Percentiles rank a stretch among this genome's conserved stretches.
Evolutionary conservation across 768 basidiomycete species (phyloP).

Genomic region (Astraeus odoratus): DNA sequence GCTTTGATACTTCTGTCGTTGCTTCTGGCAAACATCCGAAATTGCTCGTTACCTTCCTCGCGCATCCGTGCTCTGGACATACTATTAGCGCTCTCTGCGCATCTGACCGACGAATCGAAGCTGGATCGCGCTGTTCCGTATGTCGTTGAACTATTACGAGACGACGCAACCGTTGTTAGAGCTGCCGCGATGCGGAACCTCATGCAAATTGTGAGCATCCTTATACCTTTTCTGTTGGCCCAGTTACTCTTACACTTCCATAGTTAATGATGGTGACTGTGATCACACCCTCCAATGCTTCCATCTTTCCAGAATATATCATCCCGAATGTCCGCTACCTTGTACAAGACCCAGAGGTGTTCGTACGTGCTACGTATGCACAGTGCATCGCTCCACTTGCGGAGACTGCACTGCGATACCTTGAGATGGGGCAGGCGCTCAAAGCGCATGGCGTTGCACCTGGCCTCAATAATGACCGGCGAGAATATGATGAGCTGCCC

Average conservation of each 20-base stretch:
- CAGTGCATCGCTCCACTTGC: slow-evolving; percentile 82
- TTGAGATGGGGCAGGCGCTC: slow-evolving; percentile 91
- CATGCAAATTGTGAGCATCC: slow-evolving; percentile 67
- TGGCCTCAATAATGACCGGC: slow-evolving; percentile 36
- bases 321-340: slow-evolving; percentile 85
- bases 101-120: slow-evolving; percentile 91
- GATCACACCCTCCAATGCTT: slow-evolving; percentile 53
- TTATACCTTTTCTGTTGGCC: slow-evolving; percentile 1
- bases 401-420: slow-evolving; percentile 77
- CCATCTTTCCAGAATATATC: slow-evolving; percentile 93
- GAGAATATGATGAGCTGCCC: slow-evolving; percentile 71
- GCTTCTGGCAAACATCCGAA: slow-evolving; percentile 83
- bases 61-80: slow-evolving; percentile 82
- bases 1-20: slow-evolving; percentile 84
- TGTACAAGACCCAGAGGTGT: slow-evolving; percentile 76
- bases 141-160: slow-evolving; percentile 79
- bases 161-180: slow-evolving; percentile 82
- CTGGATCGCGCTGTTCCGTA: slow-evolving; percentile 91
- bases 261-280: slow-evolving; percentile 60
- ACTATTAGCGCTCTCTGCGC: slow-evolving; percentile 71
- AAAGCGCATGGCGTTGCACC: slow-evolving; percentile 70
- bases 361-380: slow-evolving; percentile 76
- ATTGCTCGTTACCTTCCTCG: slow-evolving; percentile 78
- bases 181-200: slow-evolving; percentile 69
- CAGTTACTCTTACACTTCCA: slow-evolving; percentile 21